A percentile compares a stretch with the other conserved stretches of the same genome.
These are phyloP conservation scores for Fonsecaea nubica DNA, from an alignment of 2,329 filamentous ascomycete species.

Conservation along the genomic window DNA sequence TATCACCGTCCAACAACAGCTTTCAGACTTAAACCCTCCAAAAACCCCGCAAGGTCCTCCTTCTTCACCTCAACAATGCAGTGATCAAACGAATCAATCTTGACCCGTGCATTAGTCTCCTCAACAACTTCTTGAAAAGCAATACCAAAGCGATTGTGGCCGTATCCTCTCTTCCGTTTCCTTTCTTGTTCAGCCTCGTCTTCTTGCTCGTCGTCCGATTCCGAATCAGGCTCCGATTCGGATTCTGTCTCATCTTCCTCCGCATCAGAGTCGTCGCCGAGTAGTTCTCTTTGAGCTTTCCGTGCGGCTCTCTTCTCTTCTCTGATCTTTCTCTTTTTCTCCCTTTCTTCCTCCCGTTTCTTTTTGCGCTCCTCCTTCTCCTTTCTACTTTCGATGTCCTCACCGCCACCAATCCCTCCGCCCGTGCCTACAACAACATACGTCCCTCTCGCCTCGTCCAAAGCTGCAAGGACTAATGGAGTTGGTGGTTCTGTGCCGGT, in stretches of 20 bases:
- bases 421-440: slow-evolving; percentile 95
- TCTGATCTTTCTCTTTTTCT: slow-evolving; percentile 67
- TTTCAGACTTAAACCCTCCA: slow-evolving; percentile 92
- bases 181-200: slow-evolving; percentile 64
- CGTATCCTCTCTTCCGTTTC: slow-evolving; percentile 68
- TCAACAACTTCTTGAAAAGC: slow-evolving; percentile 95
- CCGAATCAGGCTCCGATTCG: slow-evolving; percentile 61
- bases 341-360: slow-evolving; percentile 67
- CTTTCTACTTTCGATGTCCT: slow-evolving; percentile 71
- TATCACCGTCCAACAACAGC: slow-evolving; percentile 67
- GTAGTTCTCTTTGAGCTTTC: slow-evolving; percentile 62
- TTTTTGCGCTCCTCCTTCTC: slow-evolving; percentile 71
- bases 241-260: slow-evolving; percentile 71
- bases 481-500: slow-evolving; percentile 71
- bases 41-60: slow-evolving; percentile 87
- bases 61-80: slow-evolving; percentile 98
- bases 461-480: slow-evolving; percentile 85
- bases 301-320: slow-evolving; percentile 66
- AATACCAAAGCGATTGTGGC: slow-evolving; percentile 87
- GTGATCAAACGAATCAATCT: slow-evolving; percentile 96
- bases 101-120: slow-evolving; percentile 85
- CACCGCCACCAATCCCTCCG: slow-evolving; percentile 76
- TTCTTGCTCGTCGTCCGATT: slow-evolving; percentile 49
- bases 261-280: slow-evolving; percentile 63
- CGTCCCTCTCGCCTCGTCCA: slow-evolving; percentile 84